phyloP scores from a whole-genome alignment of 805 yeast species.

The Jamesozyma hellenica region DNA sequence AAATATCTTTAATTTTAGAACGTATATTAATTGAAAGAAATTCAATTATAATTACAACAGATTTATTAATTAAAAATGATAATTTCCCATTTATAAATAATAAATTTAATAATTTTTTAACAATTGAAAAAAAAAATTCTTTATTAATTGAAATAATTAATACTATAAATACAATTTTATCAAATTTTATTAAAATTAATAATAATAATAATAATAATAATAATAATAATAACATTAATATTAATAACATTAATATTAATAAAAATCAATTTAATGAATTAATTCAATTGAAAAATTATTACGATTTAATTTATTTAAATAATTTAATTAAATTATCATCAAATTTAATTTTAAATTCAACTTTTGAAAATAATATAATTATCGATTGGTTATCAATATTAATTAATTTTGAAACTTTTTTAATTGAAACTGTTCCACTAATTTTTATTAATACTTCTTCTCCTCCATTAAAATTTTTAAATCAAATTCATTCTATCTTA shows the following conservation, averaged over 20 bases:
- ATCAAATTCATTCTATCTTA: conserved; percentile 9
- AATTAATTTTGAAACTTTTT: conserved; percentile 1
- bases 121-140: conserved; percentile 6
- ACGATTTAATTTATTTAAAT: conserved; percentile 30
- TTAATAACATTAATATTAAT: neutral
- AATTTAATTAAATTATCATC: conserved; percentile 31
- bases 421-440: no score
- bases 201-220: neutral
- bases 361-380: conserved; percentile 28
- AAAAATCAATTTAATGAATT: conserved; percentile 10
- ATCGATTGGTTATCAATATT: conserved; percentile 41
- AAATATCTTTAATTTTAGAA: conserved; percentile 16
- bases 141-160: conserved; percentile 18
- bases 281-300: conserved; percentile 19
- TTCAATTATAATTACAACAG: conserved; percentile 35
- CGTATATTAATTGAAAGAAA: conserved; percentile 44
- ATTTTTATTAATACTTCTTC: no score
- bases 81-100: conserved; percentile 17
- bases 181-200: conserved; percentile 1
- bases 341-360: conserved; percentile 33
- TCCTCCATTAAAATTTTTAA: no score
- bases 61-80: conserved; percentile 21
- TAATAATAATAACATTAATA: neutral
- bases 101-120: conserved; percentile 8
- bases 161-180: neutral